Evolutionary conservation across 192 early-diverging fungal species (phyloP).

Genomic region (Phlyctochytrium planicorne): DNA sequence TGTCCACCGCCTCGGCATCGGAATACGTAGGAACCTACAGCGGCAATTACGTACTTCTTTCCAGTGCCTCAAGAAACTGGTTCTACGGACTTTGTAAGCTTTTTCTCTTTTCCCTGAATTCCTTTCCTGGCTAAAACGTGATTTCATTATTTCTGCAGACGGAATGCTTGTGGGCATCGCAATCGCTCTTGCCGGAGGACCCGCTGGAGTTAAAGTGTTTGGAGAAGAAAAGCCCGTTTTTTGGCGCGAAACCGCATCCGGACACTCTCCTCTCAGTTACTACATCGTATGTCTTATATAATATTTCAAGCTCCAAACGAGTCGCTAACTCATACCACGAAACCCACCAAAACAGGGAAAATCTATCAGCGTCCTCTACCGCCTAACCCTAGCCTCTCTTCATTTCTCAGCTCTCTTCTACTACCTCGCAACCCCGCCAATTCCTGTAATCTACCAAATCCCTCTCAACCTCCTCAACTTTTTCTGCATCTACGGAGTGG

Average conservation of each 20-base stretch:
- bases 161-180: slow-evolving; percentile 35
- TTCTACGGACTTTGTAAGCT: slow-evolving; percentile 12
- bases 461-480: slow-evolving; percentile 32
- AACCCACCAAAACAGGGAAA: slow-evolving; percentile 27
- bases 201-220: slow-evolving; percentile 52
- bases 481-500: slow-evolving; percentile 32
- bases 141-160: too few relatives aligned
- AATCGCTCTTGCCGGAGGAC: slow-evolving; percentile 38
- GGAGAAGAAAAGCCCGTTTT: slow-evolving; percentile 44
- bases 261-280: slow-evolving; percentile 31
- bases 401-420: slow-evolving; percentile 32
- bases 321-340: not conserved
- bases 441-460: slow-evolving; percentile 20
- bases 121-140: too few relatives aligned
- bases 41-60: slow-evolving; percentile 7
- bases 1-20: slow-evolving; percentile 3
- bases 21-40: slow-evolving; percentile 1
- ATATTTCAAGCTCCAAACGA: too few relatives aligned
- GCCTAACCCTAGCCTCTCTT: slow-evolving; percentile 27
- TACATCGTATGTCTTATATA: slow-evolving; percentile 14
- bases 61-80: slow-evolving; percentile 24
- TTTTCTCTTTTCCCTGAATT: too few relatives aligned
- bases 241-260: slow-evolving; percentile 46
- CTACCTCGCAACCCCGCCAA: slow-evolving; percentile 25
- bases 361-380: slow-evolving; percentile 24